Percentiles rank a stretch among this genome's conserved stretches.
Evolutionary conservation across 2,329 filamentous ascomycete species (phyloP).

Genomic region (Fusarium guadeloupense): DNA sequence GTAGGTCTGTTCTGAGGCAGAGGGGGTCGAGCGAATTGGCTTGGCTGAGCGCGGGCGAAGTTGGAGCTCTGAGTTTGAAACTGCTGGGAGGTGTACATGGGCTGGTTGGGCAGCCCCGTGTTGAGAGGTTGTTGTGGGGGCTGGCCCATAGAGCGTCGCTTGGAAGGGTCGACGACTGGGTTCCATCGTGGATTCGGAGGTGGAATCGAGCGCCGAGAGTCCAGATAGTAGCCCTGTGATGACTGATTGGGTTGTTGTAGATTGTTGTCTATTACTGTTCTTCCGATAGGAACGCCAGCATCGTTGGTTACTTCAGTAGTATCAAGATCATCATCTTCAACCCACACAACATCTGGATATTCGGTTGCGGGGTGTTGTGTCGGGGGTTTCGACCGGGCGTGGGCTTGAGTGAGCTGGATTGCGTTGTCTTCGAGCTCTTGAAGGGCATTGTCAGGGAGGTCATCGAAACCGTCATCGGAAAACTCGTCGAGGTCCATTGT

Average conservation of each 20-base stretch:
- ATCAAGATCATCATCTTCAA: slow-evolving; percentile 67
- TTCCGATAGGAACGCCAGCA: slow-evolving; percentile 52
- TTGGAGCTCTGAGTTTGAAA: slow-evolving; percentile 45
- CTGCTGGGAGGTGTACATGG: slow-evolving; percentile 44
- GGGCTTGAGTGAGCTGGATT: slow-evolving; percentile 65
- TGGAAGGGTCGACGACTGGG: slow-evolving; percentile 43
- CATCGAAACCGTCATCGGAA: slow-evolving; percentile 71
- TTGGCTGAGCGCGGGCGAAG: slow-evolving; percentile 48
- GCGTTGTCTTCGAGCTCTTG: slow-evolving; percentile 72
- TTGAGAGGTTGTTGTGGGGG: slow-evolving; percentile 24
- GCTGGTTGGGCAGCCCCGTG: slow-evolving; percentile 31
- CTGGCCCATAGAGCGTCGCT: slow-evolving; percentile 25
- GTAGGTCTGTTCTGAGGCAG: slow-evolving; percentile 40
- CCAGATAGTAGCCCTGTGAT: slow-evolving; percentile 34
- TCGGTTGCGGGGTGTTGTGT: slow-evolving; percentile 38
- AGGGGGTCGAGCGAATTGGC: slow-evolving; percentile 54
- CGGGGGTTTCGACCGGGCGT: slow-evolving; percentile 36
- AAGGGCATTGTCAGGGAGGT: slow-evolving; percentile 64
- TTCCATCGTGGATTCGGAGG: slow-evolving; percentile 54
- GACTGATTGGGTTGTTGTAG: slow-evolving; percentile 47
- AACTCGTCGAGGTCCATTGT: slow-evolving; percentile 64
- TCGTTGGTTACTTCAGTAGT: slow-evolving; percentile 65
- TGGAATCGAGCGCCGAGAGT: slow-evolving; percentile 43
- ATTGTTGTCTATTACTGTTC: slow-evolving; percentile 50
- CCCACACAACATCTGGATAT: slow-evolving; percentile 54